Evolutionary conservation across 306 rosid species (phyloP), one percentile per base, ranked within the genome.

Genomic region (Morella rubra): DNA sequence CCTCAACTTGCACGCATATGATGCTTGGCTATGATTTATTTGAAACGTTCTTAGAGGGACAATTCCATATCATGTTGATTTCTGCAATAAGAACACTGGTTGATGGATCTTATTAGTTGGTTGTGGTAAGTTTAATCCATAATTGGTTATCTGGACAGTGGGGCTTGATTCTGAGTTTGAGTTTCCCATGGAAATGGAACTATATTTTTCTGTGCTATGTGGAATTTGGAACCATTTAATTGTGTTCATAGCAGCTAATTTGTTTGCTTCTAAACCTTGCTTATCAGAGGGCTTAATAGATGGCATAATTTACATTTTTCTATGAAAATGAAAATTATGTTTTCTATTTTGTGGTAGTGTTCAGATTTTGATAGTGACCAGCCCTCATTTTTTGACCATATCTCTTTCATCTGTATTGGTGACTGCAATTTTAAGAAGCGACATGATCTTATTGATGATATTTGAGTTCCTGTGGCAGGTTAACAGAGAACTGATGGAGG

Each of bases 401-500:
- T 40, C 24, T 41, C 54, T 76, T 47, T 24, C 72, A 74, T 77
- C 18, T 40, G 22, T 3, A 65, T 8, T 65, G 24, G 9, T 0
- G 27, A 18, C 42, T 2, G 10, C 41, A 65, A 40, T 66, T 41
- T 24, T 44, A 64, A 40, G 70, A 27, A 65, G 49, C 8, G 41
- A 12, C 50, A 41, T 27, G 2, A 65, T 65, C 27, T 66, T 66
- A 66, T n/a, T 65, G 71, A 42, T 8, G 24, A 65, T 44, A 52
- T 76, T 70, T 81, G 51, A 50, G 55, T 66, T 66, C 42, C 27
- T 58, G 60, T 73, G 50, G 22, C 85, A 93, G 98, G 91, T 93
- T 73, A 93, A 93, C 62, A 81, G 88, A 69, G 91, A 93, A 77
- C 66, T 91, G 77, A 76, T 76, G 89, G 81, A 74, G 51, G 61